phyloP scores from a whole-genome alignment of 1,284 basidiomycete species.

The Chondrostereum purpureum region DNA sequence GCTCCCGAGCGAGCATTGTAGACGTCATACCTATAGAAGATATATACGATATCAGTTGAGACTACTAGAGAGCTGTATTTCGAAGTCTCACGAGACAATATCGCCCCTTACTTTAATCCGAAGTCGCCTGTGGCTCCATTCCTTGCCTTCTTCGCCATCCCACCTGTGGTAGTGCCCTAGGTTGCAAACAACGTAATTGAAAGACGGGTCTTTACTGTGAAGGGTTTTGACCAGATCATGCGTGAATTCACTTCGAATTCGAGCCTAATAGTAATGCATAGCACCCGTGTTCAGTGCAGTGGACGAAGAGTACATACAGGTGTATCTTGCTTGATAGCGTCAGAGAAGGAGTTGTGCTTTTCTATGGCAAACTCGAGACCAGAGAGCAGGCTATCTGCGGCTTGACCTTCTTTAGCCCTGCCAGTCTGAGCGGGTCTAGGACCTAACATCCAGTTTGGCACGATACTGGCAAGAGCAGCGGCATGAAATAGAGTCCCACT shows the following conservation, averaged over 20 bases:
- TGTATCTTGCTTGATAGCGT: not conserved
- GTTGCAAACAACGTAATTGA: constrained; percentile 17
- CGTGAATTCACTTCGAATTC: constrained; percentile 16
- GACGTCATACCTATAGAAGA: constrained; percentile 16
- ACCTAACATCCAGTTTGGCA: too few relatives aligned
- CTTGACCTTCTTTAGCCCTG: too few relatives aligned
- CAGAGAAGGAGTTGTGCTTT: not conserved
- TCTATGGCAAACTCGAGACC: not conserved
- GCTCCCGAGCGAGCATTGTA: constrained; percentile 14
- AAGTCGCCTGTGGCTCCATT: constrained; percentile 18
- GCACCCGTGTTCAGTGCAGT: not conserved
- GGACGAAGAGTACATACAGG: not conserved
- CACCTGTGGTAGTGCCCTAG: constrained; percentile 16
- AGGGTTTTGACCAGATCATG: constrained; percentile 12
- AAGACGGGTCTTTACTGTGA: constrained; percentile 8
- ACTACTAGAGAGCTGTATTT: too few relatives aligned
- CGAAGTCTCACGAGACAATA: constrained; percentile 12
- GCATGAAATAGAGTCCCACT: too few relatives aligned
- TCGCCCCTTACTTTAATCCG: constrained; percentile 15
- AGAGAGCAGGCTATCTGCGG: too few relatives aligned
- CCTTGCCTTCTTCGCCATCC: constrained; percentile 13
- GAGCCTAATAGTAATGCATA: constrained; percentile 6
- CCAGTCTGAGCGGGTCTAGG: too few relatives aligned
- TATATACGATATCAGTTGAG: not conserved
- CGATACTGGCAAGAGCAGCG: too few relatives aligned